phyloP scores from a whole-genome alignment of 2,329 filamentous ascomycete genomes.

The Bipolaris victoriae region DNA sequence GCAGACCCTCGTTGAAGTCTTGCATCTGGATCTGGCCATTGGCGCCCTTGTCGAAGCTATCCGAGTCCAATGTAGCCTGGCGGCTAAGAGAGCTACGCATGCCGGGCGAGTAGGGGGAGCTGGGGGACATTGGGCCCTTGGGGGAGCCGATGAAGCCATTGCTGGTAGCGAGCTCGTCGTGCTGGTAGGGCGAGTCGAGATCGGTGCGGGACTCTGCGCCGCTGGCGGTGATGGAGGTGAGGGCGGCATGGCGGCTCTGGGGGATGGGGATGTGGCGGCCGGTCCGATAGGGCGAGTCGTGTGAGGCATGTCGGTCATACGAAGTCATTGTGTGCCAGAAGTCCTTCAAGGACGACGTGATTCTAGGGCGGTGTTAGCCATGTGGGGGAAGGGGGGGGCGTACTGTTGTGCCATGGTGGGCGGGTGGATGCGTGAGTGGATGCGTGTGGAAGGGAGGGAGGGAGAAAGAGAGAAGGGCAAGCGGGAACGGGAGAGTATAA shows the following conservation, averaged over 20 bases:
- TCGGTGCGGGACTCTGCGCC: conserved; percentile 88
- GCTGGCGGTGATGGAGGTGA: conserved; percentile 84
- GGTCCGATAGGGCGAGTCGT: conserved; percentile 90
- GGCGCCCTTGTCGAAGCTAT: conserved; percentile 66
- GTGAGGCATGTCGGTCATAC: conserved; percentile 82
- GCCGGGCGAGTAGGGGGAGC: conserved; percentile 85
- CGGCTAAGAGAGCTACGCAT: conserved; percentile 78
- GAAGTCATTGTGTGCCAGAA: conserved; percentile 90
- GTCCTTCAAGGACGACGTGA: conserved; percentile 70
- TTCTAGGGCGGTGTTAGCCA: conserved; percentile 40
- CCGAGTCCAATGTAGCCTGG: conserved; percentile 61
- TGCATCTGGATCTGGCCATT: conserved; percentile 94
- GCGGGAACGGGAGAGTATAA: conserved; percentile 2
- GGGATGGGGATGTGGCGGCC: conserved; percentile 88
- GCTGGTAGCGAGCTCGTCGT: conserved; percentile 66
- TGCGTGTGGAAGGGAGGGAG: neutral
- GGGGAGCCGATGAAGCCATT: conserved; percentile 68
- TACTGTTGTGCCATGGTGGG: conserved; percentile 47
- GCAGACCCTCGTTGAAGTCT: conserved; percentile 87
- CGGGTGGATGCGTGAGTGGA: neutral
- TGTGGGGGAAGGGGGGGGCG: conserved; percentile 18
- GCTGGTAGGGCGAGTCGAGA: conserved; percentile 77
- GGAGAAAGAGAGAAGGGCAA: conserved; percentile 14
- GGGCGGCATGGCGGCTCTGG: conserved; percentile 78
- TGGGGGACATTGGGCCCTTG: conserved; percentile 62